Evolutionary conservation across 441 rosid genomes (phyloP).

Genomic region (Mallotus repandus): DNA sequence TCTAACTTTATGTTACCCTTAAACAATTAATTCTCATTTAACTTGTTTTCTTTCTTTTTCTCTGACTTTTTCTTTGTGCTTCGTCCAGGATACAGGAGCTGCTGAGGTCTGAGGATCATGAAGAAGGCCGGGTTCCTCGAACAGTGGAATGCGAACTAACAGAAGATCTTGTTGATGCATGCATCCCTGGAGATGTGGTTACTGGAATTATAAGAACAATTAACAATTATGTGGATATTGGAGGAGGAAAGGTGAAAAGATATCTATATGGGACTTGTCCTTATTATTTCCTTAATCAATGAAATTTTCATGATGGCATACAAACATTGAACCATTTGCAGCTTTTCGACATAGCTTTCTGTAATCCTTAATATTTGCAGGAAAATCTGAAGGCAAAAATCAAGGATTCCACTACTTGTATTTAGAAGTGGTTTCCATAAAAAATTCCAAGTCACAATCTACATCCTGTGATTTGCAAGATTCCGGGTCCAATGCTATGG

Average conservation of each 20-base stretch:
- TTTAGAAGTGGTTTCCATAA: constrained; percentile 83
- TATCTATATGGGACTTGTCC: constrained; percentile 5
- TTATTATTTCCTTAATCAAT: neutral
- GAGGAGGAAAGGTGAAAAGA: constrained; percentile 67
- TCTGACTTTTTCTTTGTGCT: neutral
- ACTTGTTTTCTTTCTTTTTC: neutral
- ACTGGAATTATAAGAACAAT: constrained; percentile 90
- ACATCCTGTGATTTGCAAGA: constrained; percentile 56
- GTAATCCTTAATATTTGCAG: constrained; percentile 39
- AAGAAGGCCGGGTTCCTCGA: constrained; percentile 99
- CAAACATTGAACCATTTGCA: constrained; percentile 15
- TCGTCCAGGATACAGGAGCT: constrained; percentile 76
- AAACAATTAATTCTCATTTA: neutral
- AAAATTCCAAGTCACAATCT: constrained; percentile 79
- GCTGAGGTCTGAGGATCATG: constrained; percentile 77
- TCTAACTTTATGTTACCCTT: neutral
- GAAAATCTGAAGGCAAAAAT: constrained; percentile 81
- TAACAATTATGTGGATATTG: constrained; percentile 88
- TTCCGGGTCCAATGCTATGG: constrained; percentile 36
- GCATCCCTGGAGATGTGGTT: constrained; percentile 99
- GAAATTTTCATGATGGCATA: neutral
- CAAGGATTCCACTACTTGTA: constrained; percentile 94
- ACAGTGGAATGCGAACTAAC: constrained; percentile 95
- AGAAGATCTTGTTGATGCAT: constrained; percentile 88
- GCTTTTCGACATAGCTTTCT: constrained; percentile 13